Base-by-base conservation (phyloP, 169 alveolate genomes). In the Plasmodium cynomolgi region DNA sequence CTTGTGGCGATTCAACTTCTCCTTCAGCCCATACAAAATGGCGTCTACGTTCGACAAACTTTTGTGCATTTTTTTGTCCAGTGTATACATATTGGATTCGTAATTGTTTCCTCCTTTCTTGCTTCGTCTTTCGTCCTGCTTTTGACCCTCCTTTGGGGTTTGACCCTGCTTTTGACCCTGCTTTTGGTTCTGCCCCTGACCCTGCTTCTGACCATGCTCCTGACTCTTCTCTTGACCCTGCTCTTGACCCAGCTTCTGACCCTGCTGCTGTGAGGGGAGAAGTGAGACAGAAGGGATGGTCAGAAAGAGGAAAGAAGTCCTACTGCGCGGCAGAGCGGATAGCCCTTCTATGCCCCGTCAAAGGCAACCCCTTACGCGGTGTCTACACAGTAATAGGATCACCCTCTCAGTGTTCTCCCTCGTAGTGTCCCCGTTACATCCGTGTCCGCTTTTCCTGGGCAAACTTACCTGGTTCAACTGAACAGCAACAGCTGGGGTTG, bases 61-160 rank as follows among this genome's bases (percentile, higher is more conserved):
- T 31, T 26, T 85, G 77, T 85, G 93, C 93, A 85, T 85, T 54
- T 56, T 85, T 50, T 85, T 85, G 26, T 85, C 93, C 41, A 85
- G 37, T 8, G 77, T 85, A 50, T 50, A 85, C 93, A 85, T 85
- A 34, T 75, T 41, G 15, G 93, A 85, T 75, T 85, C 93, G 20
- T 74, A 73, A 7, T 82, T 29, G 15, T 23, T 50, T 26, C 68
- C 79, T 1, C 39, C 39, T 77, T 7, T 33, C 9, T 73, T 41
- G 20, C 71, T 81, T 9, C 6, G 77, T 4, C 34, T 81, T 37
- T 54, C 75, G 44, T 13, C 54, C 26, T 56, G 56, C 90, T 6
- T 23, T 9, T 56, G 62, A 54, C 41, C 68, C 37, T 23, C 47
- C 23, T 29, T 4, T 33, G 11, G 68, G 39, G 23, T 54, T 20